Percentiles rank a stretch among this genome's conserved stretches.
Evolutionary conservation across 495 filamentous ascomycete genomes (phyloP).

Genomic region (Patellaria atrata): DNA sequence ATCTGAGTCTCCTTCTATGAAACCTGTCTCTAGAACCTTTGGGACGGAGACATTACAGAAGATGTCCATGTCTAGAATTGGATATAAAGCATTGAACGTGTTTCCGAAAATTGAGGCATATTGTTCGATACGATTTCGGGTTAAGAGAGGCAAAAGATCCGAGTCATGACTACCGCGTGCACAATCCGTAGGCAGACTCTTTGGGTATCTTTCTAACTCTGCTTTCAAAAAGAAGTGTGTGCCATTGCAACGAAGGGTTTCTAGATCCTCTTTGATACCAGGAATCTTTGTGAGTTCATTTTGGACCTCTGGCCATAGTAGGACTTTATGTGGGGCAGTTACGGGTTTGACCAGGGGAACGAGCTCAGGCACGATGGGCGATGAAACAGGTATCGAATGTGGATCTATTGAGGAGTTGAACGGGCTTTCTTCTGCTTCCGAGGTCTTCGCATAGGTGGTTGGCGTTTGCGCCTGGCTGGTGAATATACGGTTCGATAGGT

Average conservation of each 20-base stretch:
- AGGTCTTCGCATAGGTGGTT: too few species aligned
- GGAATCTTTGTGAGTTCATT: too few species aligned
- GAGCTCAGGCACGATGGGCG: constrained; percentile 1
- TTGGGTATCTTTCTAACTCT: constrained; percentile 26
- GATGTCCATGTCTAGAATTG: constrained; percentile 38
- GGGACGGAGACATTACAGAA: constrained; percentile 36
- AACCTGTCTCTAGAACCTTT: constrained; percentile 33
- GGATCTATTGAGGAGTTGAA: too few species aligned
- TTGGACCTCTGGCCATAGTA: constrained; percentile 44
- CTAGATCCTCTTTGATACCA: constrained; percentile 14
- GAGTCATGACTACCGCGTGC: constrained; percentile 10
- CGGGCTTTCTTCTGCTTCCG: too few species aligned
- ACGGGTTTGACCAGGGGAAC: constrained; percentile 33
- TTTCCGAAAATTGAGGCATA: constrained; percentile 41
- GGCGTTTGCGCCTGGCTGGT: too few species aligned
- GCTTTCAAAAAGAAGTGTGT: constrained; percentile 34
- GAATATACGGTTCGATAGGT: too few species aligned
- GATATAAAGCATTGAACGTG: constrained; percentile 40
- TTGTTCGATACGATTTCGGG: too few species aligned
- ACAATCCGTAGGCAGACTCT: constrained; percentile 15
- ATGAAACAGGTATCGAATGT: too few species aligned
- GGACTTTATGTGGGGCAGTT: constrained; percentile 41
- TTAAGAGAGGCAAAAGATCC: too few species aligned
- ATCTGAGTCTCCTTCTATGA: constrained; percentile 31
- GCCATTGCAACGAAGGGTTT: constrained; percentile 26